A percentile compares a stretch with the other conserved stretches of the same genome.
These are phyloP conservation scores for Backusella liffmaniae DNA, from an alignment of 192 early-diverging fungal species.

Conservation along the genomic window DNA sequence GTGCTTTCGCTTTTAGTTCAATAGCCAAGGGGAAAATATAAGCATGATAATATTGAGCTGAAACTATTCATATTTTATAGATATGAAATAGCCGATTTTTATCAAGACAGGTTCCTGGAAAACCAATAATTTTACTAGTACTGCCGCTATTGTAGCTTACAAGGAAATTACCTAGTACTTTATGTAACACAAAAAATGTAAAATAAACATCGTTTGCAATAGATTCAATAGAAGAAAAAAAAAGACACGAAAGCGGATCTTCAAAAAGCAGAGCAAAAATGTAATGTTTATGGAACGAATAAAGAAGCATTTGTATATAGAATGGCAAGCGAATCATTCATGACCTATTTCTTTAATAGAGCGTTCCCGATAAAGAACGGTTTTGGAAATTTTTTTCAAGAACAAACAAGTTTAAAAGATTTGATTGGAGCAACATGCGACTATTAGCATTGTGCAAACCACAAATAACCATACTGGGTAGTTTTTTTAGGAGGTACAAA, in stretches of 20 bases:
- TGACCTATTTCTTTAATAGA: conserved; percentile 9
- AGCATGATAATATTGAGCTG: background rate
- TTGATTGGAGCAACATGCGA: conserved; percentile 4
- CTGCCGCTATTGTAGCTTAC: background rate
- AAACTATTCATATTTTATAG: background rate
- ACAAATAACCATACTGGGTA: conserved; percentile 5
- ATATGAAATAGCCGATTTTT: background rate
- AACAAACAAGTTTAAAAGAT: background rate
- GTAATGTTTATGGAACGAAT: conserved; percentile 7
- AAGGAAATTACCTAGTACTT: background rate
- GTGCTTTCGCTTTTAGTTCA: background rate
- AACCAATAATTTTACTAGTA: background rate
- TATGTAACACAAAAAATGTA: background rate
- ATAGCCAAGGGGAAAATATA: background rate
- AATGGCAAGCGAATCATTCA: conserved; percentile 1
- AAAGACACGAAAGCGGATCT: background rate
- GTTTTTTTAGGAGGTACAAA: background rate
- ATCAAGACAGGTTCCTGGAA: background rate
- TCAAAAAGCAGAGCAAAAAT: background rate
- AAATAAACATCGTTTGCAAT: background rate
- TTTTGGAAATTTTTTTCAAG: conserved; percentile 10
- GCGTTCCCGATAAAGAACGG: conserved; percentile 4
- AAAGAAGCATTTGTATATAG: conserved; percentile 6
- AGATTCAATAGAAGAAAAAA: background rate
- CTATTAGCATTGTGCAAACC: conserved; percentile 9